A percentile compares a stretch with the other conserved stretches of the same genome.
Conservation (phyloP, 495 filamentous ascomycete species). For the Penicillium canariense region DNA sequence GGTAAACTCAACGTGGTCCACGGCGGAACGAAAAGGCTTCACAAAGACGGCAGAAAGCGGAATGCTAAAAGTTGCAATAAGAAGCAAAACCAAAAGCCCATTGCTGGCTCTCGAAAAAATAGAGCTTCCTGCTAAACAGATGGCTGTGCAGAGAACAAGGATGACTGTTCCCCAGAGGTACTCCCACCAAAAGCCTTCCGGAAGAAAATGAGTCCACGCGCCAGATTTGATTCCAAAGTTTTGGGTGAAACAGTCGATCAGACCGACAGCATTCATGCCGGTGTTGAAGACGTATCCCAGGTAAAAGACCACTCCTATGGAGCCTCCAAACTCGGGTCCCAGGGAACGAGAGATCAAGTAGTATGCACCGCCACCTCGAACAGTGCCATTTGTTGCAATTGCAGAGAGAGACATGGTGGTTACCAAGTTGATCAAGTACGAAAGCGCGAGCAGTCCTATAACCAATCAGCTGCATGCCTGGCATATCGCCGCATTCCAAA, state of each 20-base stretch:
- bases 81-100: conserved; percentile 69
- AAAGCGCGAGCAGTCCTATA: conserved; percentile 65
- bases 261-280: conserved; percentile 82
- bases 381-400: conserved; percentile 87
- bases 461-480: conserved; percentile 10
- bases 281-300: conserved; percentile 83
- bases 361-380: conserved; percentile 84
- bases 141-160: conserved; percentile 67
- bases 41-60: conserved; percentile 69
- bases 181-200: conserved; percentile 72
- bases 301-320: conserved; percentile 87
- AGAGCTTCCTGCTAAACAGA: conserved; percentile 77
- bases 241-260: conserved; percentile 77
- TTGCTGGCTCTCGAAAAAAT: conserved; percentile 80
- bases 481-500: background rate
- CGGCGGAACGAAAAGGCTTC: conserved; percentile 61
- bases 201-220: conserved; percentile 58
- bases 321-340: conserved; percentile 88
- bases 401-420: conserved; percentile 85
- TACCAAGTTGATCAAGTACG: conserved; percentile 75
- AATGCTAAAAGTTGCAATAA: conserved; percentile 77
- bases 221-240: conserved; percentile 66
- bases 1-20: conserved; percentile 69
- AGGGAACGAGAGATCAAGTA: conserved; percentile 85
- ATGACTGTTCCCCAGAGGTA: conserved; percentile 77